A percentile compares a stretch with the other conserved stretches of the same genome.
Evolutionary conservation across 2,329 filamentous ascomycete genomes (phyloP).

Genomic region (Malbranchea zuffiana): DNA sequence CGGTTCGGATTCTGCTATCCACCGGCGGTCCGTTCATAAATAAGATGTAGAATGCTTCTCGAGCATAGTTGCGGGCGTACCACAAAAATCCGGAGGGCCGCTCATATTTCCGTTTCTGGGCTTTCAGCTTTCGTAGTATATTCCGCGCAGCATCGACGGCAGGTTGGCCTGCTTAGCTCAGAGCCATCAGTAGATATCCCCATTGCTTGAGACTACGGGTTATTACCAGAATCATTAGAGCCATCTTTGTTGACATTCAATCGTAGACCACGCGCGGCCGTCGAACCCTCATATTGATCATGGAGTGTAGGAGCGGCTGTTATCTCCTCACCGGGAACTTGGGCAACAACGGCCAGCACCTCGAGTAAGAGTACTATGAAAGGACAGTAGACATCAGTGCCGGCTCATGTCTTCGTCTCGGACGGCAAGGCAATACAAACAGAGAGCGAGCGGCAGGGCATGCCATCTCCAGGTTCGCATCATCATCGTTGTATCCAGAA

Average conservation of each 20-base stretch:
- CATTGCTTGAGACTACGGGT: neutral
- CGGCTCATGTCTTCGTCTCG: neutral
- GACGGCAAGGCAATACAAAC: slow-evolving; percentile 6
- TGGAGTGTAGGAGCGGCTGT: too few relatives aligned
- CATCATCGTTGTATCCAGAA: slow-evolving; percentile 11
- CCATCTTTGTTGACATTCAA: neutral
- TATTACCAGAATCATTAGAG: slow-evolving; percentile 7
- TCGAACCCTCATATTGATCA: too few relatives aligned
- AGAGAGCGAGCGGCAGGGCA: slow-evolving; percentile 13
- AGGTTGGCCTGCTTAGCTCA: slow-evolving; percentile 12
- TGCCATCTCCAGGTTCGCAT: slow-evolving; percentile 15
- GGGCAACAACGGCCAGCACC: slow-evolving; percentile 9
- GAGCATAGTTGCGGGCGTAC: slow-evolving; percentile 49
- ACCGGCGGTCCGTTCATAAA: slow-evolving; percentile 53
- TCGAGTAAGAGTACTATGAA: slow-evolving; percentile 10
- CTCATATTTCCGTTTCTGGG: slow-evolving; percentile 17
- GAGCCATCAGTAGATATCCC: neutral
- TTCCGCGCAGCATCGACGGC: slow-evolving; percentile 15
- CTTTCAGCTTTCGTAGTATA: slow-evolving; percentile 13
- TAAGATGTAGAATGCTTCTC: slow-evolving; percentile 51
- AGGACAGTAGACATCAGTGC: neutral
- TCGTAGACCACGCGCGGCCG: slow-evolving; percentile 4
- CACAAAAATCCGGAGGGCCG: slow-evolving; percentile 50
- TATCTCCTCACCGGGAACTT: too few relatives aligned
- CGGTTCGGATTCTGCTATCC: slow-evolving; percentile 31